These are phyloP conservation scores for Boletus vinaceobasis DNA, from an alignment of 768 basidiomycete genomes.

Conservation along the genomic window DNA sequence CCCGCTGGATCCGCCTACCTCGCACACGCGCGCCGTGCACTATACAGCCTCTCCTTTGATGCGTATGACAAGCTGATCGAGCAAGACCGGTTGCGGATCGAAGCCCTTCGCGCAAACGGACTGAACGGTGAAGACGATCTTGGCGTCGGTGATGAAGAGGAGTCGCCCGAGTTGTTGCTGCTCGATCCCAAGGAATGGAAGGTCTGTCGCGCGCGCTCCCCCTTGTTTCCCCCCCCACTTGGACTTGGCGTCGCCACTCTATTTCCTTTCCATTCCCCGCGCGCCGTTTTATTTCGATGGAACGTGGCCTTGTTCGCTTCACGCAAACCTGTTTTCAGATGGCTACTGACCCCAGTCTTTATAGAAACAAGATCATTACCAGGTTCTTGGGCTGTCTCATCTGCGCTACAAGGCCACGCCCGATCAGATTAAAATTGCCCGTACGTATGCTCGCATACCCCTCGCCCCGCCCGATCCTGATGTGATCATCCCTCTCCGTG, in stretches of 20 bases:
- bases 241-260: background rate
- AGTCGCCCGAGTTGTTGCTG: constrained; percentile 61
- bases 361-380: constrained; percentile 98
- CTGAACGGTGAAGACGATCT: constrained; percentile 71
- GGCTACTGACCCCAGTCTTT: constrained; percentile 9
- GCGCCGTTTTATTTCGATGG: background rate
- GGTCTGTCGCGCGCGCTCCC: too few species aligned
- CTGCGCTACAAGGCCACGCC: constrained; percentile 82
- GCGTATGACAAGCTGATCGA: constrained; percentile 71
- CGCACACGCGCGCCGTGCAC: constrained; percentile 70
- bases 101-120: constrained; percentile 46
- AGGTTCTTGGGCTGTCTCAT: constrained; percentile 90
- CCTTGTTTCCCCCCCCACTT: too few species aligned
- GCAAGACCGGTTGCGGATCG: constrained; percentile 49
- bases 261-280: background rate
- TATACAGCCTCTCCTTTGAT: constrained; percentile 77
- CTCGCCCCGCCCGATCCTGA: constrained; percentile 13
- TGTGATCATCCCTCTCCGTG: background rate
- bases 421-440: constrained; percentile 94
- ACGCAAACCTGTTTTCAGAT: background rate
- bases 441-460: constrained; percentile 48
- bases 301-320: background rate
- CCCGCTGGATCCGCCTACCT: constrained; percentile 89
- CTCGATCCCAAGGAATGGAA: constrained; percentile 99
- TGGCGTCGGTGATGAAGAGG: constrained; percentile 89